Evolutionary conservation across 129 eudicot species (phyloP), one percentile per base, ranked within the genome.

Genomic region (Ambrosia trifida): DNA sequence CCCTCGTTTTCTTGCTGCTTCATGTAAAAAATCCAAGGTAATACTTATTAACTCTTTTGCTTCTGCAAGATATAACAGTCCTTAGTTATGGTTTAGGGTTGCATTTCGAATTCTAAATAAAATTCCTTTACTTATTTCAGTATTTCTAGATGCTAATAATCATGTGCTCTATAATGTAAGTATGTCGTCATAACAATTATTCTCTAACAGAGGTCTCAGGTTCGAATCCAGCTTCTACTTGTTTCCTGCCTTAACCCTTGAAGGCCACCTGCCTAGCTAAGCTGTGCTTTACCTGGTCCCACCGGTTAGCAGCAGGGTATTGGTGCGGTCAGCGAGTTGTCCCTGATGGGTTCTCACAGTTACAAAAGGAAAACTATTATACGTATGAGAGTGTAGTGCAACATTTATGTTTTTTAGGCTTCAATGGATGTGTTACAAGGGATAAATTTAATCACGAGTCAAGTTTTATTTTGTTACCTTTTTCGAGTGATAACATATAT

Each of bases 1-100:
- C 96, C 66, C 65, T 88, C 61, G 53, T 91, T 75, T 88, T 88
- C 82, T 30, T 88, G 73, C 77, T 90, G 81, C 85, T 90, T 72
- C 96, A 87, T 83, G 84, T 83, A 18, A 87, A 85, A 90, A 86
- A 83, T 76, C 88, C 94, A 59, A 83, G 96, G 96, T 89, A 73
- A 28, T n/a, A 17, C 17, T 24, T 24, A 52, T 66, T 18, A 12
- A 41, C 35, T 24, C 20, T 47, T 63, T 19, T 52, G 64, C 47
- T 56, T 19, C 50, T 51, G 2, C 53, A 12, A 33, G 35, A 44
- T 69, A 40, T 33, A 17, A 24, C 17, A 11, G 2, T 49, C n/a
- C 54, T 49, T 49, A 16, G 28, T 24, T 24, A 24, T 24, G 28
- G 28, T 1, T 24, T 24, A 24, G 28, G 28, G 28, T 0, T 47